Evolutionary conservation across 2,329 filamentous ascomycete species (phyloP).

Genomic region (Aspergillus unguis): DNA sequence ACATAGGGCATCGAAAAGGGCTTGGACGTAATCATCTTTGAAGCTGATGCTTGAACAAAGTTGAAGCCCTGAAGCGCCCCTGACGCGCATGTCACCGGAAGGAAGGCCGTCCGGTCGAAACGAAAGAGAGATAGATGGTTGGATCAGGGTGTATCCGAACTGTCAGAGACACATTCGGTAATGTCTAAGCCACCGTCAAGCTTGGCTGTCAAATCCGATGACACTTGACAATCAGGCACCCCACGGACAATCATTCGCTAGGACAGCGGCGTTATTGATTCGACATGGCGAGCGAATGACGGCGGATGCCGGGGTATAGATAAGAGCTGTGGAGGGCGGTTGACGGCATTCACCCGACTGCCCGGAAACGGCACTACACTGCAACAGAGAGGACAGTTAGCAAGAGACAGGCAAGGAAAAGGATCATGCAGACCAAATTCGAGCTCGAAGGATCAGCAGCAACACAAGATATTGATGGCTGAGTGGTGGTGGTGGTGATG

Average conservation of each 20-base stretch:
- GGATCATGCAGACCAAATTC: too few species aligned
- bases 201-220: conserved; percentile 2
- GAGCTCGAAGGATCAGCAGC: too few species aligned
- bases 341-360: background rate
- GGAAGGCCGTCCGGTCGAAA: background rate
- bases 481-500: too few species aligned
- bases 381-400: too few species aligned
- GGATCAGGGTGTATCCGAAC: background rate
- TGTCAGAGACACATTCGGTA: background rate
- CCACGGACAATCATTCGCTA: background rate
- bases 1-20: too few species aligned
- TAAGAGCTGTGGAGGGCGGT: background rate
- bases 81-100: conserved; percentile 7
- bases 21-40: too few species aligned
- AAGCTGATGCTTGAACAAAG: background rate
- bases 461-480: too few species aligned
- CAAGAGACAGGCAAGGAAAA: too few species aligned
- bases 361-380: too few species aligned
- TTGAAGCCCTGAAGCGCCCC: conserved; percentile 3
- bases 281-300: background rate
- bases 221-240: background rate
- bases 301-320: background rate
- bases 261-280: background rate
- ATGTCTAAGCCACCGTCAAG: conserved; percentile 1
- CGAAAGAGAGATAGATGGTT: background rate